Conservation (phyloP, 129 eudicot genomes). For the Tagetes patula region DNA sequence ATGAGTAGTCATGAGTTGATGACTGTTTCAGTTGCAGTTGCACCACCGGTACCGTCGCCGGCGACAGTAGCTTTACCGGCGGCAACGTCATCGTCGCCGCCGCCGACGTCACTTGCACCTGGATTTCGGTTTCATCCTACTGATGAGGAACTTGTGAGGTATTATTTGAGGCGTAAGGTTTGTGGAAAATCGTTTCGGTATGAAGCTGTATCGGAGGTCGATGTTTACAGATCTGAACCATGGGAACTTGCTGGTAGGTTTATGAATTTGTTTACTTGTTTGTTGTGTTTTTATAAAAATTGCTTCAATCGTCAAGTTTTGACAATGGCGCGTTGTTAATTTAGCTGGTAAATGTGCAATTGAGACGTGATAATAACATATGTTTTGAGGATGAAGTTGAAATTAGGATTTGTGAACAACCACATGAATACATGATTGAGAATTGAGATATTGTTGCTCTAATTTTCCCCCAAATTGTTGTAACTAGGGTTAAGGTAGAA, state of each 20-base stretch:
- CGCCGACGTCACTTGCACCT: conserved; percentile 69
- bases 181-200: conserved; percentile 70
- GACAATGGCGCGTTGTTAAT: not conserved
- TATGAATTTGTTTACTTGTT: not conserved
- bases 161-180: conserved; percentile 65
- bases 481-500: not conserved
- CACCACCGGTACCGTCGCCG: too few species aligned
- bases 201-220: conserved; percentile 71
- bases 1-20: conserved; percentile 56
- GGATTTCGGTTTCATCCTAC: conserved; percentile 30
- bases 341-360: not conserved
- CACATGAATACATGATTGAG: not conserved
- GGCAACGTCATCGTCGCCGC: conserved; percentile 38
- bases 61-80: conserved; percentile 5
- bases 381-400: conserved; percentile 6
- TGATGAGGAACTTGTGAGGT: conserved; percentile 83
- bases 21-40: not conserved
- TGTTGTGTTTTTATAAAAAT: not conserved
- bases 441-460: not conserved
- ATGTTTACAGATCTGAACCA: conserved; percentile 85
- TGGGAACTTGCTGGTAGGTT: conserved; percentile 77
- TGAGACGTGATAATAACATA: not conserved
- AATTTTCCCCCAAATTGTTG: conserved; percentile 8
- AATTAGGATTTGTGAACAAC: not conserved
- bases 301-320: not conserved